These are phyloP conservation scores for Phytophthora pistaciae DNA, from an alignment of 352 stramenopile genomes.

Conservation along the genomic window DNA sequence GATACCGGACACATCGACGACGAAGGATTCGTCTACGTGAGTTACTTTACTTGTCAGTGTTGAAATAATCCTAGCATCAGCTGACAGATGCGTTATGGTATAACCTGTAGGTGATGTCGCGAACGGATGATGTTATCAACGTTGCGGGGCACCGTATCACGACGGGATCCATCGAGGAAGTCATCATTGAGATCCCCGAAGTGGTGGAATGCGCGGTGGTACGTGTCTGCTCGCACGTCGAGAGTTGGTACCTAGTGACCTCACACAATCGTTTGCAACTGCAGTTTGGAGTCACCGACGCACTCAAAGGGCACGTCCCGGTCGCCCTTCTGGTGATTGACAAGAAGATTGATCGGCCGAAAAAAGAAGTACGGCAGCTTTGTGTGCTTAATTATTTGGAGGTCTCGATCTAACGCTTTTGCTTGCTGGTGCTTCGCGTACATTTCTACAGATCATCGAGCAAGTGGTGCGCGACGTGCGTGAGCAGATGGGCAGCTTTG, in stretches of 20 bases:
- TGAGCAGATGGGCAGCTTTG: conserved; percentile 62
- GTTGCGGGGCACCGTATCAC: conserved; percentile 88
- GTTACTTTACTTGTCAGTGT: conserved; percentile 15
- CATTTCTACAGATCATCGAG: conserved; percentile 30
- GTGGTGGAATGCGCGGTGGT: conserved; percentile 91
- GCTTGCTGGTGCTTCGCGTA: conserved; percentile 1
- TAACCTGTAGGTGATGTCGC: conserved; percentile 81
- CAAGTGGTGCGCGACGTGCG: conserved; percentile 54
- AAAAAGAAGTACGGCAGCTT: conserved; percentile 38
- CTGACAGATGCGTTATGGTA: conserved; percentile 9
- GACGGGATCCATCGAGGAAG: conserved; percentile 91
- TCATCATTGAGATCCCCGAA: conserved; percentile 83
- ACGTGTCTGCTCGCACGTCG: conserved; percentile 18
- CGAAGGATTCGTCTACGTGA: conserved; percentile 90
- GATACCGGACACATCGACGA: conserved; percentile 91
- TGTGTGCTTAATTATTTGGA: background rate
- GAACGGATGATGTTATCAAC: conserved; percentile 94
- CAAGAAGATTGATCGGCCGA: conserved; percentile 42
- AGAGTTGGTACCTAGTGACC: background rate
- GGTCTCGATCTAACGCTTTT: background rate
- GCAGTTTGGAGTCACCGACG: conserved; percentile 55
- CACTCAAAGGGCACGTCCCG: conserved; percentile 56
- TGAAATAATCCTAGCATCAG: background rate
- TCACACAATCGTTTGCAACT: conserved; percentile 9
- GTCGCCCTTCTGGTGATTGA: conserved; percentile 58